Base-by-base conservation (phyloP, 2,329 filamentous ascomycete species). In the Cytospora piceicola region DNA sequence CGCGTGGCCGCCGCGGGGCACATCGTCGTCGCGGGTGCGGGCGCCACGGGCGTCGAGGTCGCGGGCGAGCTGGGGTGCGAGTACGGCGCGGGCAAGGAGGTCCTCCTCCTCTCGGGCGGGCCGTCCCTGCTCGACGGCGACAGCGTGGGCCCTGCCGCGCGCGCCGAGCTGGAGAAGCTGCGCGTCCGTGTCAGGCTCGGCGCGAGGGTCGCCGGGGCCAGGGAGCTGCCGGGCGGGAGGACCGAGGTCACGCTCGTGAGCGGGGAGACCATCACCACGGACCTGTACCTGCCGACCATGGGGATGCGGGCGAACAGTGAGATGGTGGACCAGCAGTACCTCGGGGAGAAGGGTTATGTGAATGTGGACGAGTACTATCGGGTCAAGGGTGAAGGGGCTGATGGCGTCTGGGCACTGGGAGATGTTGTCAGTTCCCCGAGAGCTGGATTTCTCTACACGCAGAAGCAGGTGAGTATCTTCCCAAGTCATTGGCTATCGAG, bases 11-110 rank as follows among this genome's bases (percentile, higher is more conserved):
- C 75, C 2, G 85, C 85, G 4, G 76, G 76, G 67, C 81, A 82
- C 73, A 81, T 88, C 70, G 79, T 87, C 65, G 75, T 88, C n/a
- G 85, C 79, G 4, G 85, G 85, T 58, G 85, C 80, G 1, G 85
- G 85, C 49, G 70, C 81, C 56, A 88, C 85, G 2, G 85, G 85
- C 62, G 78, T 85, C 62, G 85, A 88, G 75, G 73, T 80, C 5
- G 82, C 83, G 2, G 84, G 80, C 51, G 85, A 88, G 77, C 78
- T 88, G 30, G 80, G 77, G 57, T 81, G 77, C 73, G 82, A 81
- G 69, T 87, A 78, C 72, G 75, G 73, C 63, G 67, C 59, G 60
- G 80, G 79, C 68, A 84, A 84, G 69, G 77, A 80, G 66, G 77
- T 87, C 39, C 68, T 84, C 4, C 78, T 87, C 32, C 75, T 87